Conservation (phyloP, 1,139 yeast species). For the Blastobotrys apis region DNA sequence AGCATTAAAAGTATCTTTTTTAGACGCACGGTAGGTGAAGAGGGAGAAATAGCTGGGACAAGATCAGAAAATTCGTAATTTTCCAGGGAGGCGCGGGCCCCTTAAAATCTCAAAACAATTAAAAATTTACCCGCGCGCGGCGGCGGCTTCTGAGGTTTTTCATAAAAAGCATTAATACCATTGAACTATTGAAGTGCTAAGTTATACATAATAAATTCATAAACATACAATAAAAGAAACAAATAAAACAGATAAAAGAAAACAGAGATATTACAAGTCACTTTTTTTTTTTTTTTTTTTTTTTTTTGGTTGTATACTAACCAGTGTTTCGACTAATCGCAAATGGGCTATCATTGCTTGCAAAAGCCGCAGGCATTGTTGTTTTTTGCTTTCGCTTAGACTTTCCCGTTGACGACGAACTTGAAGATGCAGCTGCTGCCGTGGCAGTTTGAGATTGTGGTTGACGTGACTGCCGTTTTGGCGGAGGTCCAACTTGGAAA, state of each 20-base stretch:
- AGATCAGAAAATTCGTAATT: too few relatives aligned
- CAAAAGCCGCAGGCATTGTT: slow-evolving; percentile 17
- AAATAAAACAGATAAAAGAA: neutral
- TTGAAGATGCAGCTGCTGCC: neutral
- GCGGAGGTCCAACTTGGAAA: slow-evolving; percentile 31
- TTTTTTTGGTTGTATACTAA: too few relatives aligned
- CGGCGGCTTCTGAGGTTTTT: too few relatives aligned
- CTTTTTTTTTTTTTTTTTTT: too few relatives aligned
- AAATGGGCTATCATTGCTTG: slow-evolving; percentile 15
- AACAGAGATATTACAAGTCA: neutral
- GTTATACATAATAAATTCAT: slow-evolving; percentile 1
- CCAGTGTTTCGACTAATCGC: slow-evolving; percentile 7
- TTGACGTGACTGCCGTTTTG: neutral
- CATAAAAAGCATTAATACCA: too few relatives aligned
- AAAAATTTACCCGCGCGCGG: too few relatives aligned
- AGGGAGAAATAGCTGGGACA: too few relatives aligned
- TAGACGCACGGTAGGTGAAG: too few relatives aligned
- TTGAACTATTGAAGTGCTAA: too few relatives aligned
- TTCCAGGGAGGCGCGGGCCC: too few relatives aligned
- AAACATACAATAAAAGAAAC: neutral
- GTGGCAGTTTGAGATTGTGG: neutral
- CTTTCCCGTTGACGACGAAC: slow-evolving; percentile 2
- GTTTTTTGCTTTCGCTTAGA: slow-evolving; percentile 5
- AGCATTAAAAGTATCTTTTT: too few relatives aligned
- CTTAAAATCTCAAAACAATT: too few relatives aligned